A percentile compares a stretch with the other conserved stretches of the same genome.
These are phyloP conservation scores for Yamadazyma songkhlaensis DNA, from an alignment of 1,139 yeast species.

Conservation along the genomic window DNA sequence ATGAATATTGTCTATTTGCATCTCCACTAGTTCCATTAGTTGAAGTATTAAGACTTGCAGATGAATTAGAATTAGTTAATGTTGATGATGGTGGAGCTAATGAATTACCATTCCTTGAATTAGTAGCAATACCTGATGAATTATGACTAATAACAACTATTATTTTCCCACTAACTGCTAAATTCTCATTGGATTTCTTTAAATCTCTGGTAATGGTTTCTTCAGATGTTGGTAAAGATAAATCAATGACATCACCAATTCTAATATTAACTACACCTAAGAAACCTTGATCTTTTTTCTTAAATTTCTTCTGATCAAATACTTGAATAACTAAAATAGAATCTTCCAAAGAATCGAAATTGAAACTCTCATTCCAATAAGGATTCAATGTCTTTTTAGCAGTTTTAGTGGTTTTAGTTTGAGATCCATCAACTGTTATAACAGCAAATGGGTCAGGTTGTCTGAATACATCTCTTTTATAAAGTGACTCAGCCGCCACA, in stretches of 20 bases:
- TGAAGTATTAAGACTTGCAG: conserved; percentile 7
- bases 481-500: conserved; percentile 94
- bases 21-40: conserved; percentile 10
- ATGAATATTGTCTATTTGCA: conserved; percentile 66
- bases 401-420: conserved; percentile 91
- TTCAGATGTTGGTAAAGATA: conserved; percentile 55
- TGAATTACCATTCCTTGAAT: conserved; percentile 3
- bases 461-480: conserved; percentile 91
- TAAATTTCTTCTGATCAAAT: conserved; percentile 94
- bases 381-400: conserved; percentile 94
- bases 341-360: conserved; percentile 73
- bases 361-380: conserved; percentile 93
- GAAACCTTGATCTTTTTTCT: conserved; percentile 98
- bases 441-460: conserved; percentile 99
- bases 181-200: conserved; percentile 86
- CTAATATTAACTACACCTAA: conserved; percentile 92
- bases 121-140: conserved; percentile 4
- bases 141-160: conserved; percentile 67
- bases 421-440: conserved; percentile 93
- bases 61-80: conserved; percentile 9
- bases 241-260: conserved; percentile 84
- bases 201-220: conserved; percentile 93
- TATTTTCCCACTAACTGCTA: conserved; percentile 89
- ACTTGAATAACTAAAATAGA: conserved; percentile 90
- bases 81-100: conserved; percentile 7